A percentile compares a stretch with the other conserved stretches of the same genome.
These are phyloP conservation scores for Pythium chondricola DNA, from an alignment of 352 stramenopile species.

Conservation along the genomic window DNA sequence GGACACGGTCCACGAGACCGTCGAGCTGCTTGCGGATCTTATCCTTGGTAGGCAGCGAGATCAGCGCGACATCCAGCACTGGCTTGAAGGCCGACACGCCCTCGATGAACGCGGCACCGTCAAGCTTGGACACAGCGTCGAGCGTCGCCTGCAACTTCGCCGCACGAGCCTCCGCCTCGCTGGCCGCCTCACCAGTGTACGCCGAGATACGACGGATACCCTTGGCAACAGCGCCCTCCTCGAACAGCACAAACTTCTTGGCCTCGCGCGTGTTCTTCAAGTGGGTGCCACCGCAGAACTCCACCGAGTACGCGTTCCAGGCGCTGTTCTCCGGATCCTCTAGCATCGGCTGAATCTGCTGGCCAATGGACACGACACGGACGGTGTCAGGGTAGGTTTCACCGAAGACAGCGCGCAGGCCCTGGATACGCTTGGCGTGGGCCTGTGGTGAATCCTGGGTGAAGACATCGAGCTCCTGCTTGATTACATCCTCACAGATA, in stretches of 20 bases:
- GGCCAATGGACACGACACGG: conserved; percentile 94
- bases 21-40: conserved; percentile 70
- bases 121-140: conserved; percentile 67
- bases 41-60: conserved; percentile 90
- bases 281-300: conserved; percentile 99
- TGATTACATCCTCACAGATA: conserved; percentile 87
- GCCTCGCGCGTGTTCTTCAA: conserved; percentile 95
- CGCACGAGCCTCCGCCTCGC: conserved; percentile 82
- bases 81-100: conserved; percentile 90
- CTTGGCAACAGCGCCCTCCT: conserved; percentile 96
- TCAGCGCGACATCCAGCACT: conserved; percentile 82
- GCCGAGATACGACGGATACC: conserved; percentile 95
- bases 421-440: conserved; percentile 93
- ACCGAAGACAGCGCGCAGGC: conserved; percentile 97
- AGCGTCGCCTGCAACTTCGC: conserved; percentile 74
- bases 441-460: conserved; percentile 90
- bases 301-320: conserved; percentile 92
- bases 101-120: conserved; percentile 74
- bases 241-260: conserved; percentile 95
- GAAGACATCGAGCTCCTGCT: conserved; percentile 89
- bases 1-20: conserved; percentile 63
- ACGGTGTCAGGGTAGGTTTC: conserved; percentile 99
- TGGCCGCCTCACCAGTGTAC: conserved; percentile 88
- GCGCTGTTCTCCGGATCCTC: conserved; percentile 84
- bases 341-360: conserved; percentile 64